Base-by-base conservation (phyloP, 345 rosid species). In the Viola odorata region DNA sequence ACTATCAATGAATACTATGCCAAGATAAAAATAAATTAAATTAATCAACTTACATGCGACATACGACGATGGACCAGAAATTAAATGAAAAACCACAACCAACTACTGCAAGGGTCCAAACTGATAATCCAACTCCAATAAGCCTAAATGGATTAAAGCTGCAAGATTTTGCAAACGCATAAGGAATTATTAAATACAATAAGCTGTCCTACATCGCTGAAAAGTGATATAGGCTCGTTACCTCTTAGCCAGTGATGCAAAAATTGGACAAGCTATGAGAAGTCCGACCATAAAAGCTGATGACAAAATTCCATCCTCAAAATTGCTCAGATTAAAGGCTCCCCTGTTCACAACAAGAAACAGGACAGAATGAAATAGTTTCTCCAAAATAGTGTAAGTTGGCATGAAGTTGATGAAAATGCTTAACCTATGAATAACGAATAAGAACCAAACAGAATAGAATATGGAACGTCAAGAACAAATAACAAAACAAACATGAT, bases 281-380 rank as follows among this genome's bases (percentile, higher is more conserved):
- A 92, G 88, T 50, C 98, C 98, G 73, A 92, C 98, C 97, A 92
- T 83, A 75, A 89, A 92, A 69, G 96, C 98, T 66, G 98, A 92
- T 62, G 98, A 89, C 40, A 89, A 69, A 66, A 79, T 61, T 74
- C 98, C 98, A 75, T 92, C 98, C 73, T 92, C 82, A 57, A 92
- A 92, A 73, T 92, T 87, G 78, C 64, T 85, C 66, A 92, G 77
- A 73, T 82, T 69, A 69, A 89, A 89, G 39, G 81, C 88, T 8
- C 98, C 98, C 79, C 98, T 92, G 78, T 45, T 69, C 7, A 54
- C 7, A 42, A 4, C 10, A 39, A 23, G 53, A 32, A 63, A 42
- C n/a, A 13, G 57, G 16, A 23, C 41, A 1, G 42, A 61, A 55
- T 47, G 5, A 4, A 17, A 7, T 44, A 1, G n/a, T 45, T 13